Conservation (phyloP, 2,329 filamentous ascomycete species). For the Sarocladiaceae sp. region DNA sequence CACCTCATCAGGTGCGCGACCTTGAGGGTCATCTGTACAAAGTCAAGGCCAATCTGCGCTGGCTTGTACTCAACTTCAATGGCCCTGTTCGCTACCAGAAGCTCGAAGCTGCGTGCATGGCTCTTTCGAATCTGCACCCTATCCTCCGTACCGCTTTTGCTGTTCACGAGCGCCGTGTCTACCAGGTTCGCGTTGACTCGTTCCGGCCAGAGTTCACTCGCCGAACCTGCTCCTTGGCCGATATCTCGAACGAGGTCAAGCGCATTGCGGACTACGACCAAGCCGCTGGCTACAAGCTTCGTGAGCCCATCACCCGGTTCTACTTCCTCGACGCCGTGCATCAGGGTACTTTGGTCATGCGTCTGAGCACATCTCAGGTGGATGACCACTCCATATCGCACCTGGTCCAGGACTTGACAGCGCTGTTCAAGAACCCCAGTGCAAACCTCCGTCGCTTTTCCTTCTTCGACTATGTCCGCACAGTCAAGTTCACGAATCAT, state of each 20-base stretch:
- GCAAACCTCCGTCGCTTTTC: slow-evolving; percentile 24
- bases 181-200: slow-evolving; percentile 40
- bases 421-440: slow-evolving; percentile 35
- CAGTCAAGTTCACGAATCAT: slow-evolving; percentile 28
- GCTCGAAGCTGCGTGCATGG: slow-evolving; percentile 40
- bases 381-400: slow-evolving; percentile 39
- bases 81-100: slow-evolving; percentile 34
- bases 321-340: slow-evolving; percentile 42
- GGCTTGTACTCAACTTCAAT: slow-evolving; percentile 41
- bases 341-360: slow-evolving; percentile 39
- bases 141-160: slow-evolving; percentile 51
- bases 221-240: slow-evolving; percentile 33
- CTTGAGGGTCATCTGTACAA: slow-evolving; percentile 42
- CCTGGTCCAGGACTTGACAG: slow-evolving; percentile 41
- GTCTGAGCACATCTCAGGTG: slow-evolving; percentile 43
- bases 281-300: slow-evolving; percentile 30
- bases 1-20: slow-evolving; percentile 39
- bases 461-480: slow-evolving; percentile 43
- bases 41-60: slow-evolving; percentile 37
- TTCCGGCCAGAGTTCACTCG: slow-evolving; percentile 37
- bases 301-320: slow-evolving; percentile 41
- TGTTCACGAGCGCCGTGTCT: slow-evolving; percentile 37
- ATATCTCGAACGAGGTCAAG: slow-evolving; percentile 29
- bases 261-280: slow-evolving; percentile 35
- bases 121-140: slow-evolving; percentile 38